These are phyloP conservation scores for Trametes cingulata DNA, from an alignment of 768 basidiomycete species.

Conservation along the genomic window DNA sequence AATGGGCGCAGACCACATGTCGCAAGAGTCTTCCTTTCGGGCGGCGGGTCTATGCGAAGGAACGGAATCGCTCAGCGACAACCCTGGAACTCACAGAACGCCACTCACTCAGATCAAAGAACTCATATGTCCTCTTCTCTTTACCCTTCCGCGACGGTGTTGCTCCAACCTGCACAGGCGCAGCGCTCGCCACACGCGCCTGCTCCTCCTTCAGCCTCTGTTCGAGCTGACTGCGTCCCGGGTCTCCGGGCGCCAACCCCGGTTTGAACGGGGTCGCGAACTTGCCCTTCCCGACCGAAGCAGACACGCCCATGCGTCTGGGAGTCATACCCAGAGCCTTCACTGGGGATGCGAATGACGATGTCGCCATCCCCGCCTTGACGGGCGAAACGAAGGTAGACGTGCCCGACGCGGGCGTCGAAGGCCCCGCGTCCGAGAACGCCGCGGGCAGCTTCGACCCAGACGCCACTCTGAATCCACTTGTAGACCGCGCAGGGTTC, in stretches of 20 bases:
- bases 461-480: slow-evolving; percentile 3
- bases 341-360: slow-evolving; percentile 5
- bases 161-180: background rate
- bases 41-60: slow-evolving; percentile 12
- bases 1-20: slow-evolving; percentile 24
- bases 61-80: background rate
- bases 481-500: slow-evolving; percentile 19
- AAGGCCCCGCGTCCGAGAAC: background rate
- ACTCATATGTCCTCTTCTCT: slow-evolving; percentile 20
- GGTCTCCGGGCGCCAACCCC: slow-evolving; percentile 32
- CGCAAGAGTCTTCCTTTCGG: slow-evolving; percentile 21
- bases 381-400: background rate
- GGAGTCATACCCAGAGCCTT: slow-evolving; percentile 32
- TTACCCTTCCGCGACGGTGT: slow-evolving; percentile 18
- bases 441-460: slow-evolving; percentile 15
- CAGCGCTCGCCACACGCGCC: background rate
- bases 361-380: background rate
- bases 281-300: slow-evolving; percentile 18
- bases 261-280: slow-evolving; percentile 36
- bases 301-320: slow-evolving; percentile 16
- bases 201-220: slow-evolving; percentile 7
- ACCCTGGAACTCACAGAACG: background rate
- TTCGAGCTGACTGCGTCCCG: slow-evolving; percentile 24
- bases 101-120: slow-evolving; percentile 26
- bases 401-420: background rate